phyloP scores from a whole-genome alignment of 2,329 filamentous ascomycete species.

The Cercospora zeina region DNA sequence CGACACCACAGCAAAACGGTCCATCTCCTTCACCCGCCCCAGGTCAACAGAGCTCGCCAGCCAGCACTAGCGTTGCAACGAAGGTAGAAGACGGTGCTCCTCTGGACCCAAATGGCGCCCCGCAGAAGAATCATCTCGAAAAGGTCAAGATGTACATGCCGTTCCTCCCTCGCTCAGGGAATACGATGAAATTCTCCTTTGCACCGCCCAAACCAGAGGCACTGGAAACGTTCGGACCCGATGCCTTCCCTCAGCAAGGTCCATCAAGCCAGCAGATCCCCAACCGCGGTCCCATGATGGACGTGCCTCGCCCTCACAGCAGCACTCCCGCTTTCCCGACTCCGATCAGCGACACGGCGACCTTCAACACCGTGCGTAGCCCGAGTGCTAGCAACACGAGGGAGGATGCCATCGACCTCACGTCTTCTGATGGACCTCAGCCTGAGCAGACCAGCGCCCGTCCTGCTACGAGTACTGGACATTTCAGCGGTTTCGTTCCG shows the following conservation, averaged over 20 bases:
- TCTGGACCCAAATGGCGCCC: slow-evolving; percentile 10
- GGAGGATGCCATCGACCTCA: slow-evolving; percentile 22
- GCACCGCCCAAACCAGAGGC: slow-evolving; percentile 29
- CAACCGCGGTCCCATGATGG: slow-evolving; percentile 30
- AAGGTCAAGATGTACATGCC: slow-evolving; percentile 33
- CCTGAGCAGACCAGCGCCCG: not conserved
- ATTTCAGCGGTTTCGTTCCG: not conserved
- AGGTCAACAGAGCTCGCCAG: slow-evolving; percentile 13
- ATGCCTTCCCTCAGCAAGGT: slow-evolving; percentile 28
- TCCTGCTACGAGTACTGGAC: slow-evolving; percentile 3
- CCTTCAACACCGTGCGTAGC: slow-evolving; percentile 13
- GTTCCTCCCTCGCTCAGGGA: slow-evolving; percentile 32
- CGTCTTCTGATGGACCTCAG: slow-evolving; percentile 19
- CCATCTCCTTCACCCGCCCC: slow-evolving; percentile 19
- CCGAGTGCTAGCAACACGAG: slow-evolving; percentile 16
- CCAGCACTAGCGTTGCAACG: not conserved
- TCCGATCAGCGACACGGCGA: slow-evolving; percentile 4
- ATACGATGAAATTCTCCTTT: slow-evolving; percentile 38
- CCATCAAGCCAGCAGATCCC: slow-evolving; percentile 18
- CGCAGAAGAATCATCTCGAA: slow-evolving; percentile 20
- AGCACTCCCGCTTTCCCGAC: slow-evolving; percentile 1
- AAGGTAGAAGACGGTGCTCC: slow-evolving; percentile 5
- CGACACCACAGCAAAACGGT: slow-evolving; percentile 11
- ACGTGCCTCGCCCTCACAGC: slow-evolving; percentile 7
- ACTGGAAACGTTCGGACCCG: slow-evolving; percentile 28